Evolutionary conservation across 805 yeast species (phyloP).

Genomic region (Nakazawaea ishiwadae): DNA sequence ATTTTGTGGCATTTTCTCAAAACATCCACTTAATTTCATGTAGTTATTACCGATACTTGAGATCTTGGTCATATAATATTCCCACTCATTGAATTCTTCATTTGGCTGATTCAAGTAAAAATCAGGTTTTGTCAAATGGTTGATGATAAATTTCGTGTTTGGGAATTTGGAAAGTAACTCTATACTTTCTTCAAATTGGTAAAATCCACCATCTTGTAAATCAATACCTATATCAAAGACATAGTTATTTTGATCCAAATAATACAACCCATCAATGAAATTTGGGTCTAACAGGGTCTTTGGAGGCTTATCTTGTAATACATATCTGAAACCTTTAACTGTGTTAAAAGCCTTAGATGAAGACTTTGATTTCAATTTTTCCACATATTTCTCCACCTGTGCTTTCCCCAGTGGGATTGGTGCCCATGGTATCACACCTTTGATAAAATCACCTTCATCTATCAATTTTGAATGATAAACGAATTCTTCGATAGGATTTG

Average conservation of each 20-base stretch:
- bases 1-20: conserved; percentile 13
- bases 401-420: conserved; percentile 34
- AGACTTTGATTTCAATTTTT: conserved; percentile 4
- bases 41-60: conserved; percentile 17
- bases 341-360: conserved; percentile 11
- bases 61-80: conserved; percentile 14
- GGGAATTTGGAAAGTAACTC: conserved; percentile 23
- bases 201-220: conserved; percentile 23
- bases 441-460: conserved; percentile 11
- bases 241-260: conserved; percentile 23
- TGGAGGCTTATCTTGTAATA: conserved; percentile 37
- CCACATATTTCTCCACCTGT: conserved; percentile 15
- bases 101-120: conserved; percentile 6
- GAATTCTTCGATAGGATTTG: conserved; percentile 23
- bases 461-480: conserved; percentile 16
- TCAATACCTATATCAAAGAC: conserved; percentile 41
- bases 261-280: conserved; percentile 29
- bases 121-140: conserved; percentile 11
- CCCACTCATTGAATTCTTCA: conserved; percentile 9
- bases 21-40: conserved; percentile 37
- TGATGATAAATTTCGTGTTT: conserved; percentile 26
- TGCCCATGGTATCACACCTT: conserved; percentile 39
- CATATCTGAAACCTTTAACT: conserved; percentile 37
- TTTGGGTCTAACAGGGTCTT: conserved; percentile 25
- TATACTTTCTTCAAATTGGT: conserved; percentile 35